These are phyloP conservation scores for Mortierella sp. DNA, from an alignment of 371 early-diverging fungal species.

Conservation along the genomic window DNA sequence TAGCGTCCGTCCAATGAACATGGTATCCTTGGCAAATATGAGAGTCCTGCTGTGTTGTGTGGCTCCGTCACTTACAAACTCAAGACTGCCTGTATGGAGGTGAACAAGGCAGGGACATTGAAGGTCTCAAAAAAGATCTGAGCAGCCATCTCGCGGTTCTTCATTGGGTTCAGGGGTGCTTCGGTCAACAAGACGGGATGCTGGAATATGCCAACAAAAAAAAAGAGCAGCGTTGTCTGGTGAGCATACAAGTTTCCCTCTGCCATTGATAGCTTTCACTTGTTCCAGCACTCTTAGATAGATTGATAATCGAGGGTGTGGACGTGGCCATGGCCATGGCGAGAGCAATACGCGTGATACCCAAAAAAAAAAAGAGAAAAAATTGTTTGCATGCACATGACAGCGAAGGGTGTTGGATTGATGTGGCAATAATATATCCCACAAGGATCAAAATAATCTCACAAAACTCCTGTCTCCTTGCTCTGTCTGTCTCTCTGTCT, in stretches of 20 bases:
- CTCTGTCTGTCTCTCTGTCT: background rate
- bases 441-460: background rate
- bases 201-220: slow-evolving; percentile 73
- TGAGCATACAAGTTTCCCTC: background rate
- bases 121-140: slow-evolving; percentile 99
- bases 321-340: slow-evolving; percentile 2
- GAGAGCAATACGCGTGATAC: slow-evolving; percentile 10
- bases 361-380: slow-evolving; percentile 12
- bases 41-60: background rate
- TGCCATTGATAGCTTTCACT: background rate
- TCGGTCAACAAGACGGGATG: slow-evolving; percentile 99
- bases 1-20: slow-evolving; percentile 76
- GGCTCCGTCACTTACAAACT: slow-evolving; percentile 41
- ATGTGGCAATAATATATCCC: slow-evolving; percentile 12
- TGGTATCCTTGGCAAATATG: background rate
- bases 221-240: background rate
- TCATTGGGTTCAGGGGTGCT: slow-evolving; percentile 99
- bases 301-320: slow-evolving; percentile 8
- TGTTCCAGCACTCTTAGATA: background rate
- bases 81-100: slow-evolving; percentile 91
- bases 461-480: slow-evolving; percentile 2
- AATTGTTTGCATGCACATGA: slow-evolving; percentile 15
- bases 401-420: background rate
- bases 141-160: slow-evolving; percentile 99
- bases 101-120: slow-evolving; percentile 99